Conservation (phyloP, 2,329 filamentous ascomycete species). For the Fusarium sp. region DNA sequence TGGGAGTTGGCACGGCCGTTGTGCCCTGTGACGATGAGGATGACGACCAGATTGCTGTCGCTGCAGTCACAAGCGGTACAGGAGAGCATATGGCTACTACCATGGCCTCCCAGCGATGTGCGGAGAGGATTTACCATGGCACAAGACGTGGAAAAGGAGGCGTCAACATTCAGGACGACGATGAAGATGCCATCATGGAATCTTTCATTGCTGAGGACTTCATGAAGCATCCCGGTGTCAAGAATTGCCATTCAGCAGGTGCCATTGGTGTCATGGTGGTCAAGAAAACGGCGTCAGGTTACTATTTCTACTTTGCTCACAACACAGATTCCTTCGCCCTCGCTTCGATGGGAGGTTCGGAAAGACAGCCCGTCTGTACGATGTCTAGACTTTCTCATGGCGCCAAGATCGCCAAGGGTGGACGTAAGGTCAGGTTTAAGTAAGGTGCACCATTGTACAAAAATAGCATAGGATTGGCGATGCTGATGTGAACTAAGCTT, state of each 20-base stretch:
- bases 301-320: conserved; percentile 91
- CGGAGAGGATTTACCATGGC: conserved; percentile 81
- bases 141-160: conserved; percentile 69
- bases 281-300: conserved; percentile 80
- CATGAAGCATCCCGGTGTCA: conserved; percentile 88
- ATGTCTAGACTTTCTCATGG: conserved; percentile 79
- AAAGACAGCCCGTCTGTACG: conserved; percentile 77
- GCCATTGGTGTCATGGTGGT: conserved; percentile 91
- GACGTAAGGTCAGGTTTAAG: conserved; percentile 55
- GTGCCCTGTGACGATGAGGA: conserved; percentile 80
- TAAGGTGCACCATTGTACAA: conserved; percentile 22
- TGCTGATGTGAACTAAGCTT: neutral
- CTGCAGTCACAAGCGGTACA: conserved; percentile 89
- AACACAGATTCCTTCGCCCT: conserved; percentile 91
- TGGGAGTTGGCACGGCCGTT: conserved; percentile 89
- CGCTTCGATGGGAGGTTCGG: conserved; percentile 85
- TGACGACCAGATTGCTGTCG: conserved; percentile 73
- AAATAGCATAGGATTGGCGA: neutral
- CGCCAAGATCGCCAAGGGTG: conserved; percentile 63
- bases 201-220: conserved; percentile 89
- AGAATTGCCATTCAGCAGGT: conserved; percentile 78
- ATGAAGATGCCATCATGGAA: conserved; percentile 78
- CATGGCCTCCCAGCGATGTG: conserved; percentile 86
- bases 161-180: conserved; percentile 69
- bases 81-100: conserved; percentile 98